A percentile compares a stretch with the other conserved stretches of the same genome.
Conservation (phyloP, 2,329 filamentous ascomycete genomes). For the Monosporascus sp. region DNA sequence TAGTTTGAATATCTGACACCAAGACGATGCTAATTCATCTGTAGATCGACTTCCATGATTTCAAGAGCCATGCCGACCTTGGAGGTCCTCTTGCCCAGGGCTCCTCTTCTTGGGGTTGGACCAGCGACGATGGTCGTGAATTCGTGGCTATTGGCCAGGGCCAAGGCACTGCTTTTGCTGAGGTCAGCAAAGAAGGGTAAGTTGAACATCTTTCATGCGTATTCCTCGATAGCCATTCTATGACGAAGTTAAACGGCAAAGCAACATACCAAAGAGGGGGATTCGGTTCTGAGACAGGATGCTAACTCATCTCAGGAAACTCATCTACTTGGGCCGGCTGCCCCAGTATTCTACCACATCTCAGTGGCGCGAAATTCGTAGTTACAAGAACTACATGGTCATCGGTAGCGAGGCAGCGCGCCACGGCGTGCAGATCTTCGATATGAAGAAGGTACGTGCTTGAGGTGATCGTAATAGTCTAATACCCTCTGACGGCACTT, state of each 20-base stretch:
- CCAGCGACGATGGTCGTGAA: slow-evolving; percentile 41
- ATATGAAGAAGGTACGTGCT: slow-evolving; percentile 40
- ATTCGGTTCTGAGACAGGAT: too few species aligned
- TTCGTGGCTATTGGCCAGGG: slow-evolving; percentile 44
- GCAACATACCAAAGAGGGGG: too few species aligned
- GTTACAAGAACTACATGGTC: slow-evolving; percentile 30
- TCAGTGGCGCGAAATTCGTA: slow-evolving; percentile 37
- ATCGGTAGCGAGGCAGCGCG: slow-evolving; percentile 37
- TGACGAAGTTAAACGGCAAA: too few species aligned
- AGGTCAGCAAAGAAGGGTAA: slow-evolving; percentile 36
- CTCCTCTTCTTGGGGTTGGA: slow-evolving; percentile 43
- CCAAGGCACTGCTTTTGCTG: slow-evolving; percentile 47
- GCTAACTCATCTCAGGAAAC: slow-evolving; percentile 14
- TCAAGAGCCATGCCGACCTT: slow-evolving; percentile 48
- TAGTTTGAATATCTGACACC: background rate
- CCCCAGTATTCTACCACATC: slow-evolving; percentile 31
- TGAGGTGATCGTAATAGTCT: too few species aligned
- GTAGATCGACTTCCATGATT: slow-evolving; percentile 9
- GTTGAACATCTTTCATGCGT: too few species aligned
- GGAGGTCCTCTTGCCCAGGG: slow-evolving; percentile 37
- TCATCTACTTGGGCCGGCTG: slow-evolving; percentile 42
- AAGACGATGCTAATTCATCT: background rate
- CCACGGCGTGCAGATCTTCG: slow-evolving; percentile 60
- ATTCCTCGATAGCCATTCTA: too few species aligned
- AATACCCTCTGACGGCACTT: too few species aligned